These are phyloP conservation scores for Solanum arcanum DNA, from an alignment of 257 asterid genomes.

Conservation along the genomic window DNA sequence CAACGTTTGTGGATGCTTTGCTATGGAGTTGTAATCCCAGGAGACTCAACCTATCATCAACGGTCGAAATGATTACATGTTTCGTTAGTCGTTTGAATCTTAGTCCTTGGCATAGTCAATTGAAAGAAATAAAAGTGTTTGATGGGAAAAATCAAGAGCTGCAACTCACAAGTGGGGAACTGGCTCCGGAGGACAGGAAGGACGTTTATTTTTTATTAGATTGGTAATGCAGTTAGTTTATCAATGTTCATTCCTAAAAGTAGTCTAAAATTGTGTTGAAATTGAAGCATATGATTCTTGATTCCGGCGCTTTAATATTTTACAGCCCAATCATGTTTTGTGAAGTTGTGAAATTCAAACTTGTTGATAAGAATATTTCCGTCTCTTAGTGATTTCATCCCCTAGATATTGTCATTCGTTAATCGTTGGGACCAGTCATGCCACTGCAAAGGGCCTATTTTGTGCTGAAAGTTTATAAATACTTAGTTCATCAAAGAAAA, in stretches of 20 bases:
- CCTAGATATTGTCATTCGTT: no score
- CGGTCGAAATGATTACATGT: background rate
- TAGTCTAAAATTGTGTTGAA: background rate
- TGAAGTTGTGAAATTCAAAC: no score
- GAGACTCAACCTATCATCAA: background rate
- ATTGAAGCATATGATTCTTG: background rate
- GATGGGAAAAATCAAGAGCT: background rate
- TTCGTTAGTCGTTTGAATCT: background rate
- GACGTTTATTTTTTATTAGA: background rate
- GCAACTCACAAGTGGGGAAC: background rate
- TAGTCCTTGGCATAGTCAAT: background rate
- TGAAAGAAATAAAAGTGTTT: background rate
- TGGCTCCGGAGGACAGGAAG: background rate
- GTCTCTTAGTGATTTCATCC: no score
- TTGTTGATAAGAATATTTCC: no score
- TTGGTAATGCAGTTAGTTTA: background rate
- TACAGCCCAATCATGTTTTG: no score
- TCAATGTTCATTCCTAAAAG: background rate
- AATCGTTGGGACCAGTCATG: no score
- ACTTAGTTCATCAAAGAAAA: no score
- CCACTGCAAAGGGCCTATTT: no score
- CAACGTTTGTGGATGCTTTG: background rate
- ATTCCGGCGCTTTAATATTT: no score
- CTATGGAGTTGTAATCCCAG: background rate
- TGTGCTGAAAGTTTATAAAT: no score